These are phyloP conservation scores for Solanum lycopersicoides DNA, from an alignment of 257 asterid genomes.

Conservation along the genomic window DNA sequence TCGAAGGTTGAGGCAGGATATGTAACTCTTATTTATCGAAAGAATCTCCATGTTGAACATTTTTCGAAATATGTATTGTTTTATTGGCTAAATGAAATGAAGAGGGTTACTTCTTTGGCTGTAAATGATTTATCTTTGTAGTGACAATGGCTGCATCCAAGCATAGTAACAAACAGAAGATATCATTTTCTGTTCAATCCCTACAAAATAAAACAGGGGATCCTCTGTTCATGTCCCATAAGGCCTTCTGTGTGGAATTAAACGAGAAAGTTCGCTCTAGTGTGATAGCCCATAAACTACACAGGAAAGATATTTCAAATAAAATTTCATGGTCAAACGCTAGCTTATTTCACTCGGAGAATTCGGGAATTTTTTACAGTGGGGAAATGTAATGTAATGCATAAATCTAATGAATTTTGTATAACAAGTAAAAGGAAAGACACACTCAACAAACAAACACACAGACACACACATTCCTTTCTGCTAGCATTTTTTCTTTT, in stretches of 20 bases:
- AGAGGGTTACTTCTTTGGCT: not conserved
- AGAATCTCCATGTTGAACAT: not conserved
- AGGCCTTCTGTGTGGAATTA: too few species aligned
- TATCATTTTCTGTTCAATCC: too few species aligned
- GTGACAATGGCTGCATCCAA: not conserved
- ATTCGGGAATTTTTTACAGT: not conserved
- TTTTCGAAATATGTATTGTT: not conserved
- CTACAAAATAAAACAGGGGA: too few species aligned
- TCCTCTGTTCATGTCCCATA: too few species aligned
- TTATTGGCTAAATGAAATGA: not conserved
- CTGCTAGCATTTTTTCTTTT: conserved; percentile 3
- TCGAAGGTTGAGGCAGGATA: not conserved
- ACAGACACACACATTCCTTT: not conserved
- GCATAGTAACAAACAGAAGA: not conserved
- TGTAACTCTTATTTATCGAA: not conserved
- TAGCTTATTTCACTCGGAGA: not conserved
- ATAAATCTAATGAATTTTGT: not conserved
- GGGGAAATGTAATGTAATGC: not conserved
- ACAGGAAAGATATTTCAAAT: too few species aligned
- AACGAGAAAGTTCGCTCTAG: not conserved
- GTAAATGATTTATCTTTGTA: not conserved
- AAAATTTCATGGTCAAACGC: too few species aligned
- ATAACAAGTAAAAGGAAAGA: not conserved
- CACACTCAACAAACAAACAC: not conserved
- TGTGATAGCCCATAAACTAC: too few species aligned